Conservation (phyloP, 768 basidiomycete genomes). For the Leucocoprinus leucothites region DNA sequence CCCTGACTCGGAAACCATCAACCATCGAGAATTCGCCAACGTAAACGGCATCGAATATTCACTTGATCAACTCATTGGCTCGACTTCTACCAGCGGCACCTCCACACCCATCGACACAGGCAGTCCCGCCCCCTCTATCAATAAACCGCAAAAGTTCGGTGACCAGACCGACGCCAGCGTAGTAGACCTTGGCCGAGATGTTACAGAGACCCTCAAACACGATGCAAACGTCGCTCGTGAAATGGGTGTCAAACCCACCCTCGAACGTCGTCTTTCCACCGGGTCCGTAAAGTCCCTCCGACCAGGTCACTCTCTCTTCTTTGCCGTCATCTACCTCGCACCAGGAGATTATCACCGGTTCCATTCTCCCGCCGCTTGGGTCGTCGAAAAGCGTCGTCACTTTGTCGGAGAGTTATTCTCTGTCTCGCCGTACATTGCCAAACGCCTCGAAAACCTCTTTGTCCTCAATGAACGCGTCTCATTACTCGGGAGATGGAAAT, state of each 20-base stretch:
- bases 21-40: conserved; percentile 89
- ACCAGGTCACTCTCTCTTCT: conserved; percentile 84
- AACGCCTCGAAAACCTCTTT: conserved; percentile 87
- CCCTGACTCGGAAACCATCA: conserved; percentile 59
- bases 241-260: conserved; percentile 49
- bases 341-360: conserved; percentile 99
- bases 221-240: conserved; percentile 70
- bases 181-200: conserved; percentile 45
- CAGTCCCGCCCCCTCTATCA: conserved; percentile 26
- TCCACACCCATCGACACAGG: conserved; percentile 7
- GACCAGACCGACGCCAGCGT: conserved; percentile 76
- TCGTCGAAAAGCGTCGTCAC: conserved; percentile 92
- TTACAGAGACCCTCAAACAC: conserved; percentile 58
- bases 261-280: conserved; percentile 25
- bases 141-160: conserved; percentile 56
- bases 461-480: conserved; percentile 99
- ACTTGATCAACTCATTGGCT: conserved; percentile 84
- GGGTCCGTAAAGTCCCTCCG: conserved; percentile 49
- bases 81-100: conserved; percentile 19
- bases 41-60: conserved; percentile 98
- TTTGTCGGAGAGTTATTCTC: conserved; percentile 96
- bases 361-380: conserved; percentile 95
- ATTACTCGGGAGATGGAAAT: conserved; percentile 88
- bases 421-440: conserved; percentile 94
- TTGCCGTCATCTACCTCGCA: conserved; percentile 94